These are phyloP conservation scores for Claviceps citrina DNA, from an alignment of 2,329 filamentous ascomycete species.

Conservation along the genomic window DNA sequence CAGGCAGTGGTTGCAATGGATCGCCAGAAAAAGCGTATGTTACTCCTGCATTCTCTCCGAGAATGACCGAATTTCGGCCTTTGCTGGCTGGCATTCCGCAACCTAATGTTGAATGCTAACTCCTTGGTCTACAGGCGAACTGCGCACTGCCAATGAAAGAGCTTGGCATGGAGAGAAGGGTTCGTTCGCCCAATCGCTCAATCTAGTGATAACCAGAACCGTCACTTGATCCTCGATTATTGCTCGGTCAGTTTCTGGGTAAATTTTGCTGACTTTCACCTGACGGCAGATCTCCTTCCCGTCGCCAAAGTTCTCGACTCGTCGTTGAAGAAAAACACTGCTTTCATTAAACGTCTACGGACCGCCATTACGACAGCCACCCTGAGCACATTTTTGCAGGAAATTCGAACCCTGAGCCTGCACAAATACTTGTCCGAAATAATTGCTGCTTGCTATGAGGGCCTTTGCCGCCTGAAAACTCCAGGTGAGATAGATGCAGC, in stretches of 20 bases:
- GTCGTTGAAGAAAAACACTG: slow-evolving; percentile 93
- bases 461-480: slow-evolving; percentile 78
- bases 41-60: not conserved
- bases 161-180: slow-evolving; percentile 84
- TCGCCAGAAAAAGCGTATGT: slow-evolving; percentile 6
- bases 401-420: slow-evolving; percentile 77
- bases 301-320: slow-evolving; percentile 76
- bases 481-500: slow-evolving; percentile 84
- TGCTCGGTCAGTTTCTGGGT: not conserved
- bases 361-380: slow-evolving; percentile 73
- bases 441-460: slow-evolving; percentile 88
- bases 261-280: not conserved
- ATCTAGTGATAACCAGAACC: slow-evolving; percentile 9
- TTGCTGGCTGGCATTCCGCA: not conserved
- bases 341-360: slow-evolving; percentile 90
- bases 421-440: slow-evolving; percentile 97
- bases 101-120: slow-evolving; percentile 7
- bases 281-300: slow-evolving; percentile 52
- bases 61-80: not conserved
- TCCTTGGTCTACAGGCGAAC: slow-evolving; percentile 47
- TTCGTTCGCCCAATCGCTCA: slow-evolving; percentile 23
- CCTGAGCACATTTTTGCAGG: slow-evolving; percentile 70
- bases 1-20: slow-evolving; percentile 5
- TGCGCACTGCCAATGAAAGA: slow-evolving; percentile 73
- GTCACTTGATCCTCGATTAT: slow-evolving; percentile 8